phyloP scores from a whole-genome alignment of 2,329 filamentous ascomycete species.

The Ambrosiella cleistominuta region DNA sequence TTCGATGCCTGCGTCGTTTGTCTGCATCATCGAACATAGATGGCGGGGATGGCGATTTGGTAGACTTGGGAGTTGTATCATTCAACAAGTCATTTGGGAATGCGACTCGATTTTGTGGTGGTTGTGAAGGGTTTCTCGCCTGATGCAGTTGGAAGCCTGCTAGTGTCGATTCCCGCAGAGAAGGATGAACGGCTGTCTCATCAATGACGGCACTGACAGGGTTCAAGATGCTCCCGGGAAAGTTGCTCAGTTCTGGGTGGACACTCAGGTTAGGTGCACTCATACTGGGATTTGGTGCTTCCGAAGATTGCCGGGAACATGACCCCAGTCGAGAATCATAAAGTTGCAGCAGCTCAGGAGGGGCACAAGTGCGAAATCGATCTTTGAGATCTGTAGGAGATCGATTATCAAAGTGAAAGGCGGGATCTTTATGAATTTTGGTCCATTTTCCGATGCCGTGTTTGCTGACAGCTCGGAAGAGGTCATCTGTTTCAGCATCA shows the following conservation, averaged over 20 bases:
- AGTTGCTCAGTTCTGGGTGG: neutral
- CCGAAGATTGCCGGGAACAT: neutral
- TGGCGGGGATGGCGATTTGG: conserved; percentile 6
- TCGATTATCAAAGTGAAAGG: conserved; percentile 42
- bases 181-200: neutral
- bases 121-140: neutral
- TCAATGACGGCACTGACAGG: conserved; percentile 2
- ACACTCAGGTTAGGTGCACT: neutral
- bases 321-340: neutral
- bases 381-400: conserved; percentile 48
- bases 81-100: conserved; percentile 14
- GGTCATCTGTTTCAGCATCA: conserved; percentile 44
- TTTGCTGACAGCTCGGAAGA: conserved; percentile 42
- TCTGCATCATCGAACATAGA: conserved; percentile 20
- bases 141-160: neutral
- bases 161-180: neutral
- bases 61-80: conserved; percentile 15
- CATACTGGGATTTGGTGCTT: neutral
- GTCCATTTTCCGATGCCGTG: conserved; percentile 51
- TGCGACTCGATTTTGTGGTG: neutral
- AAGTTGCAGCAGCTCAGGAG: conserved; percentile 31
- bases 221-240: conserved; percentile 9
- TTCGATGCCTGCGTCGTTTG: conserved; percentile 37
- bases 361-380: conserved; percentile 48
- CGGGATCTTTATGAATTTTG: conserved; percentile 41